phyloP scores from a whole-genome alignment of 768 basidiomycete species.

The Termitomyces sp. region DNA sequence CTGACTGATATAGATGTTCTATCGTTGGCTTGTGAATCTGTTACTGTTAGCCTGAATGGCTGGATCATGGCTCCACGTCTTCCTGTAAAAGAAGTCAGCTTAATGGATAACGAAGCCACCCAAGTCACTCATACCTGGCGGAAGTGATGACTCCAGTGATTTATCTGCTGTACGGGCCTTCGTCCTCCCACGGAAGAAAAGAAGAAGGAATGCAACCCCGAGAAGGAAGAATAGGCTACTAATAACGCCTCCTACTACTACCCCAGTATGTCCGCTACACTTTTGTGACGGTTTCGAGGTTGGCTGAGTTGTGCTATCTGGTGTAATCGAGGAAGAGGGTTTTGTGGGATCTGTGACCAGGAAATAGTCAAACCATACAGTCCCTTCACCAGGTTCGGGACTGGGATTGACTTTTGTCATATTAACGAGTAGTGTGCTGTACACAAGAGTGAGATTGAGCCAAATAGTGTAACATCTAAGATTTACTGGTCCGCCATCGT shows the following conservation, averaged over 20 bases:
- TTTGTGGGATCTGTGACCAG: constrained; percentile 21
- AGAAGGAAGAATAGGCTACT: constrained; percentile 20
- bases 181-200: constrained; percentile 17
- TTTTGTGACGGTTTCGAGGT: not conserved
- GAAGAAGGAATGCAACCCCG: constrained; percentile 10
- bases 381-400: constrained; percentile 25
- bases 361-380: constrained; percentile 39
- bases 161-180: not conserved
- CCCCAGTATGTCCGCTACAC: constrained; percentile 11
- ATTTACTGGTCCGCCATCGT: constrained; percentile 25
- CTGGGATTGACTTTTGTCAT: constrained; percentile 26
- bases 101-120: not conserved
- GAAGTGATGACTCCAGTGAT: not conserved
- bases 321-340: constrained; percentile 5
- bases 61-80: constrained; percentile 1
- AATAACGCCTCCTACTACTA: constrained; percentile 25
- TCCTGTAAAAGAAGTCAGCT: not conserved
- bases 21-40: not conserved
- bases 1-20: not conserved
- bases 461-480: not conserved
- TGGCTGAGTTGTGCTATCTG: constrained; percentile 4
- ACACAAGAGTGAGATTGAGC: not conserved
- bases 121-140: not conserved
- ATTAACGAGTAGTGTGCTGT: constrained; percentile 26
- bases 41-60: constrained; percentile 8